These are phyloP conservation scores for Trichoderma sp. DNA, from an alignment of 2,329 filamentous ascomycete species.

Conservation along the genomic window DNA sequence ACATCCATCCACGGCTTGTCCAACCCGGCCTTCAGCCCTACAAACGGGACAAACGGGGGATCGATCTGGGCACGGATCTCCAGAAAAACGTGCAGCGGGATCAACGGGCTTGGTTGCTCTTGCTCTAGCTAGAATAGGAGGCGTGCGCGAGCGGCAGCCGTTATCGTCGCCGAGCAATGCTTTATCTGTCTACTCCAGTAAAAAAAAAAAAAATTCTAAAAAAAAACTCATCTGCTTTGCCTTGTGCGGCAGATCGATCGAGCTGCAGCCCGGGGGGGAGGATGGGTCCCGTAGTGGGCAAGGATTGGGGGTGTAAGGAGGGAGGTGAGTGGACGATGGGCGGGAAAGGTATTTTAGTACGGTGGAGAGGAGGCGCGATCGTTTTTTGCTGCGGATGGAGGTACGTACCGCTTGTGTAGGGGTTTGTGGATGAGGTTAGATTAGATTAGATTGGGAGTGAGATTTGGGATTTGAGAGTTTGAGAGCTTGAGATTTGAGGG, in stretches of 20 bases:
- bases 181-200: not conserved
- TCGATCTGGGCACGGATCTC: not conserved
- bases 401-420: not conserved
- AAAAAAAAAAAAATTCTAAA: not conserved
- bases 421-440: not conserved
- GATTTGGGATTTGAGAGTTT: not conserved
- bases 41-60: not conserved
- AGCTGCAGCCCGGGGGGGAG: not conserved
- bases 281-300: not conserved
- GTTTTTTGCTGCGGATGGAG: not conserved
- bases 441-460: not conserved
- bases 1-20: not conserved
- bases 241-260: not conserved
- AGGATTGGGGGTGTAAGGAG: not conserved
- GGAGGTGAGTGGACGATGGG: not conserved
- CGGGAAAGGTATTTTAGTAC: not conserved
- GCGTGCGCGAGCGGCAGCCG: not conserved
- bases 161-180: not conserved
- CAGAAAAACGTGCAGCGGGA: constrained; percentile 5
- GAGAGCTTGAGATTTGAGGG: not conserved
- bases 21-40: constrained; percentile 11
- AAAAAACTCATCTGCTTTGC: not conserved
- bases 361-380: not conserved
- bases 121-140: not conserved
- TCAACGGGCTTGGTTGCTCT: not conserved